These are phyloP conservation scores for Scleromitrula shiraiana DNA, from an alignment of 2,329 filamentous ascomycete genomes.

Conservation along the genomic window DNA sequence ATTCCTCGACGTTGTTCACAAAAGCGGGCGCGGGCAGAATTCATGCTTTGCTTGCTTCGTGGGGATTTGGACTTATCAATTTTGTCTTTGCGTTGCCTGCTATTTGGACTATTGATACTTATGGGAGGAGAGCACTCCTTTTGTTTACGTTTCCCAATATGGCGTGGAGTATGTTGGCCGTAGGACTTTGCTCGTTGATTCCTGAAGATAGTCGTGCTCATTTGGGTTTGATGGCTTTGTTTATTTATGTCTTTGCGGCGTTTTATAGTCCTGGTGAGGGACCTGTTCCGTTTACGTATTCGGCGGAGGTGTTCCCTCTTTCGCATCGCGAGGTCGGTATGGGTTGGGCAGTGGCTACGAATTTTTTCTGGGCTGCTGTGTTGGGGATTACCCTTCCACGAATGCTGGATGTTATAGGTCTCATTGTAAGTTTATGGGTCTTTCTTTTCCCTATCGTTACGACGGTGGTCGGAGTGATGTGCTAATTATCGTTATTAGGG, in stretches of 20 bases:
- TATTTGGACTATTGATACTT: constrained; percentile 57
- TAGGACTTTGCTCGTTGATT: constrained; percentile 50
- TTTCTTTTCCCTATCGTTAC: not conserved
- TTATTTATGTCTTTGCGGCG: constrained; percentile 53
- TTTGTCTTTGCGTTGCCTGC: constrained; percentile 45
- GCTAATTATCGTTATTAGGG: no score
- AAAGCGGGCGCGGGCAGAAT: constrained; percentile 48
- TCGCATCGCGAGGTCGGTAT: constrained; percentile 58
- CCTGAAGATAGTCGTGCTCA: constrained; percentile 33
- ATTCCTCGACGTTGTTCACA: constrained; percentile 57
- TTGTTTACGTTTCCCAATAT: constrained; percentile 61
- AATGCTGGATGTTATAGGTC: no score
- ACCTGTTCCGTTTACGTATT: constrained; percentile 52
- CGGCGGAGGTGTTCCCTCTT: constrained; percentile 46
- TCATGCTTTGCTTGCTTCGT: constrained; percentile 23
- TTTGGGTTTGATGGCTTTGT: constrained; percentile 49
- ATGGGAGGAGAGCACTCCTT: constrained; percentile 51
- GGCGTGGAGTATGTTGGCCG: constrained; percentile 56
- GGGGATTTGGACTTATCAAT: constrained; percentile 32
- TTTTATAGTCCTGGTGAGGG: constrained; percentile 46
- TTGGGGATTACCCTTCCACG: constrained; percentile 44
- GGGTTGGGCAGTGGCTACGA: constrained; percentile 54
- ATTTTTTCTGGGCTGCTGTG: constrained; percentile 51
- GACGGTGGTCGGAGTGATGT: not conserved
- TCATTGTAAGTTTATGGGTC: no score